Percentiles rank a stretch among this genome's conserved stretches.
These are phyloP conservation scores for Artemisia tridentata DNA, from an alignment of 129 eudicot genomes.

Conservation along the genomic window DNA sequence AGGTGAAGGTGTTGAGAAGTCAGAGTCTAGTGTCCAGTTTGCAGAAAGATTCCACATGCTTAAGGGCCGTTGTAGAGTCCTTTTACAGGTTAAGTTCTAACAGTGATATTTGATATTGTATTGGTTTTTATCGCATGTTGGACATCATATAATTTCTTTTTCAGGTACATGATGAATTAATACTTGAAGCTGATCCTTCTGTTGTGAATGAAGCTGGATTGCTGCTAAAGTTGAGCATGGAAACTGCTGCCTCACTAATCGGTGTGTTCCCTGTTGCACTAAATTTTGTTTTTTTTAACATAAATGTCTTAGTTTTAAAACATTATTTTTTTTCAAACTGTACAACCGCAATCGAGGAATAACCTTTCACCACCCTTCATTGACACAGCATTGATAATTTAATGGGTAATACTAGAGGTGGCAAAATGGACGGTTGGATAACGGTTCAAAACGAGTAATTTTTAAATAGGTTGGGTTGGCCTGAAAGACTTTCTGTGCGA, in stretches of 20 bases:
- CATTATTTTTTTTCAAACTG: background rate
- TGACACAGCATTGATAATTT: no score
- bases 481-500: no score
- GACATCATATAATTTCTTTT: conserved; percentile 25
- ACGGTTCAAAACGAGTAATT: no score
- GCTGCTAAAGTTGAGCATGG: conserved; percentile 75
- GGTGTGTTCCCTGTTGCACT: conserved; percentile 40
- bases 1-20: conserved; percentile 43
- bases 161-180: conserved; percentile 93
- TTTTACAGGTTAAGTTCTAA: conserved; percentile 64
- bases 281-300: background rate
- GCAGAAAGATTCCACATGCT: conserved; percentile 61
- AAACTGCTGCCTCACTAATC: conserved; percentile 76
- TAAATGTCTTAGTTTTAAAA: background rate
- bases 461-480: no score
- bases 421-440: no score
- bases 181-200: conserved; percentile 79
- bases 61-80: conserved; percentile 84
- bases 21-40: conserved; percentile 32
- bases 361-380: no score
- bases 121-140: conserved; percentile 1
- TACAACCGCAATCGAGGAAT: no score
- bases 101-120: background rate
- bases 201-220: conserved; percentile 74
- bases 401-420: background rate